Conservation (phyloP, 257 asterid genomes). For the Phtheirospermum japonicum region DNA sequence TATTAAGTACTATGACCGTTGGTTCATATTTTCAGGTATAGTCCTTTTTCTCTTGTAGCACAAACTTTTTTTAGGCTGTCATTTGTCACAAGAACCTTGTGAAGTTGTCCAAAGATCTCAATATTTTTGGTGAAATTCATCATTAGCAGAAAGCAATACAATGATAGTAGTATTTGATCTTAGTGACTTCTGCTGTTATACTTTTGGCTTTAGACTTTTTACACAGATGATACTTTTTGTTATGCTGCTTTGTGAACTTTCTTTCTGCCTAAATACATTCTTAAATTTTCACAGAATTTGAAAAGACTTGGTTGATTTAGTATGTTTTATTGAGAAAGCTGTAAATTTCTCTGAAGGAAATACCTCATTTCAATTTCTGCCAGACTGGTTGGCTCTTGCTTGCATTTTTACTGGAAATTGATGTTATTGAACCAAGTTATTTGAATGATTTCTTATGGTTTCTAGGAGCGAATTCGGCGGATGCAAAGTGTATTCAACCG, state of each 20-base stretch:
- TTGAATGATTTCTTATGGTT: conserved; percentile 26
- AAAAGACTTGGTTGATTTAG: conserved; percentile 5
- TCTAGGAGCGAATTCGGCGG: conserved; percentile 85
- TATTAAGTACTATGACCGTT: neutral
- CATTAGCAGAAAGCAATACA: conserved; percentile 15
- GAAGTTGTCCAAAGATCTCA: too few relatives aligned
- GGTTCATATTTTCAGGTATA: neutral
- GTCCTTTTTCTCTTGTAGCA: neutral
- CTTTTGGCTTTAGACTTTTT: neutral
- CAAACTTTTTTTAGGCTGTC: neutral
- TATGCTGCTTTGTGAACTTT: too few relatives aligned
- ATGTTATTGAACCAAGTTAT: conserved; percentile 9
- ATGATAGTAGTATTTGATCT: conserved; percentile 10
- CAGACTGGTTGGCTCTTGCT: conserved; percentile 1
- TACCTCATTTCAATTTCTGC: neutral
- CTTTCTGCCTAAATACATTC: too few relatives aligned
- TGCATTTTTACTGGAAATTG: conserved; percentile 10
- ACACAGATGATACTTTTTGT: neutral
- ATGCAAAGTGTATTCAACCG: conserved; percentile 92
- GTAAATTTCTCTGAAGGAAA: neutral
- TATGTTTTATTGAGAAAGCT: conserved; percentile 15
- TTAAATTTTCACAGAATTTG: neutral
- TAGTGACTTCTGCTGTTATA: conserved; percentile 4
- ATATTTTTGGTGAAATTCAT: too few relatives aligned
- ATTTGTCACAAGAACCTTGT: neutral